phyloP scores from a whole-genome alignment of 768 basidiomycete genomes.

The Suillus americanus region DNA sequence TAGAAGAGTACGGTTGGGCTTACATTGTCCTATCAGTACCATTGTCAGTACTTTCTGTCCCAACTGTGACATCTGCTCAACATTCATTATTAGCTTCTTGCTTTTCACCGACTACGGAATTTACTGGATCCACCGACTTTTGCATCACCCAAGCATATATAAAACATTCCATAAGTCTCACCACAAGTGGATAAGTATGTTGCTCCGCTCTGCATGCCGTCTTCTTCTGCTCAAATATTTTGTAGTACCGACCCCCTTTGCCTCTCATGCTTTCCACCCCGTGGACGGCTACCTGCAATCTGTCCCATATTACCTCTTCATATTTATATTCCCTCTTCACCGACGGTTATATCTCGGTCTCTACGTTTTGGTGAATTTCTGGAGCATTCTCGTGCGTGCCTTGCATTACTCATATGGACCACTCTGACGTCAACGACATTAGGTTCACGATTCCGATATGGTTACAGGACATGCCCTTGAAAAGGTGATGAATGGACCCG shows the following conservation, averaged over 20 bases:
- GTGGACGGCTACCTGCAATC: conserved; percentile 94
- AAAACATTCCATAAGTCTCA: conserved; percentile 95
- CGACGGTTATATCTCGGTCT: conserved; percentile 79
- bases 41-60: conserved; percentile 46
- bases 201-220: background rate
- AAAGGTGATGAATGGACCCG: conserved; percentile 93
- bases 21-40: conserved; percentile 70
- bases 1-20: conserved; percentile 76
- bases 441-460: conserved; percentile 99
- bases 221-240: conserved; percentile 8
- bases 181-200: conserved; percentile 96
- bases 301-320: conserved; percentile 91
- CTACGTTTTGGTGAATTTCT: conserved; percentile 91
- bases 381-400: conserved; percentile 83
- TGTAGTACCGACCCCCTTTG: conserved; percentile 93
- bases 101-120: conserved; percentile 90
- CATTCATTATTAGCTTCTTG: conserved; percentile 52
- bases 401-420: background rate
- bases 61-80: conserved; percentile 4
- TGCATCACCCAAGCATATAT: conserved; percentile 86
- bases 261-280: conserved; percentile 97
- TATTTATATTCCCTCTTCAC: conserved; percentile 89
- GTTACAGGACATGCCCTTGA: conserved; percentile 88
- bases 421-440: conserved; percentile 6
- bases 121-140: conserved; percentile 94